Base-by-base conservation (phyloP, 805 yeast species). In the Yarrowia alimentaria region DNA sequence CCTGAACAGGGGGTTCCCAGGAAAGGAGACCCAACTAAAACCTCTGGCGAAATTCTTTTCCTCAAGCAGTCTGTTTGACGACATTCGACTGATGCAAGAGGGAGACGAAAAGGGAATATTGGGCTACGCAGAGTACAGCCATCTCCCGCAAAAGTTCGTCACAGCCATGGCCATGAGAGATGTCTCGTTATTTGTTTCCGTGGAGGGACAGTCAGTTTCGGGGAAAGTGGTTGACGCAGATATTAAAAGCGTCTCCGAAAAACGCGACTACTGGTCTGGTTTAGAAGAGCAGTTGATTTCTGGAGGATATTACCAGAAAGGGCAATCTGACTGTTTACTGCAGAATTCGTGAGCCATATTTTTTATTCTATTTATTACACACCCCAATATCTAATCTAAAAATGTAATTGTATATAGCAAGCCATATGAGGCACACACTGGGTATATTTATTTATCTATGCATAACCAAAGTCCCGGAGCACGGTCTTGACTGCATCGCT, bases 81-180 rank as follows among this genome's bases (percentile, higher is more conserved):
- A 31, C 11, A 22, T 31, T 37, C 26, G 47, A 40, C 33, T 22
- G 12, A 19, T 40, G 33, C 47, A 40, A 16, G 11, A 18, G 3
- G 47, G 47, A 18, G 47, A 40, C 19, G 47, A 40, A 13, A n/a
- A 18, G 47, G 47, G 47, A 3, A 40, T 40, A 8, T 25, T 40
- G 26, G 37, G 50, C 12, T 43, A 31, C 37, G 16, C 35, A 29
- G 21, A 17, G 12, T 43, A 30, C 37, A 30, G 18, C 30, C 50
- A 43, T 21, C 17, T 33, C 18, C 32, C 42, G 10, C 33, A 26
- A 5, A 29, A 33, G 28, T 47, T 34, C 12, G 42, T 33, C 11
- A 33, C 31, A 0, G 42, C 42, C 19, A 47, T 47, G 51, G 33
- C 51, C 9, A 26, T 33, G 32, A 30, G 51, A 34, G 51, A 47